Conservation (phyloP, 768 basidiomycete species). For the Mrakia blollopis region DNA sequence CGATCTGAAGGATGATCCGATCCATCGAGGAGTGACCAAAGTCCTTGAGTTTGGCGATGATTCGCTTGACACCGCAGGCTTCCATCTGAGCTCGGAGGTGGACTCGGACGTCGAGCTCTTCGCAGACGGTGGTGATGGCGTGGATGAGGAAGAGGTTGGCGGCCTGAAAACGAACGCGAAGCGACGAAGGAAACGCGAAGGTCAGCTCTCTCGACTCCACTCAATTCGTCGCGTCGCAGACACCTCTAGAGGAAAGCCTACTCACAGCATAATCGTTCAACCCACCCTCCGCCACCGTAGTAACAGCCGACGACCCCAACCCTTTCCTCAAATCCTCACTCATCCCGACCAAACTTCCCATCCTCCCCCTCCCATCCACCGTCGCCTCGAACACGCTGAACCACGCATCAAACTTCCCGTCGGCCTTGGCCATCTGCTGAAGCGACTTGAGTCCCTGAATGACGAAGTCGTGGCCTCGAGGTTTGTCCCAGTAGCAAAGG, state of each 20-base stretch:
- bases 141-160: slow-evolving; percentile 70
- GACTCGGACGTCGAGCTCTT: slow-evolving; percentile 76
- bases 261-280: slow-evolving; percentile 82
- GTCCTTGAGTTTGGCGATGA: slow-evolving; percentile 62
- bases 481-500: slow-evolving; percentile 55
- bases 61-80: slow-evolving; percentile 63
- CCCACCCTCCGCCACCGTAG: slow-evolving; percentile 40
- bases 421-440: slow-evolving; percentile 25
- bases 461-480: slow-evolving; percentile 61
- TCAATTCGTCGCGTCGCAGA: neutral
- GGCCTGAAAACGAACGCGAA: slow-evolving; percentile 47
- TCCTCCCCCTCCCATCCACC: slow-evolving; percentile 78
- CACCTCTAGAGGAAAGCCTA: slow-evolving; percentile 13
- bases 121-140: slow-evolving; percentile 53
- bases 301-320: slow-evolving; percentile 19
- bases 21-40: slow-evolving; percentile 65
- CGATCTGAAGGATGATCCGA: slow-evolving; percentile 60
- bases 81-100: slow-evolving; percentile 89
- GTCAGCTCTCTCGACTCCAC: neutral
- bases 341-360: slow-evolving; percentile 92
- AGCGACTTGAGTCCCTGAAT: slow-evolving; percentile 62
- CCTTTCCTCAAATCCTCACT: slow-evolving; percentile 73
- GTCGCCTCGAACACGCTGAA: slow-evolving; percentile 72
- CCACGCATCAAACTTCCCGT: slow-evolving; percentile 70
- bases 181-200: slow-evolving; percentile 19